These are phyloP conservation scores for Carex arenaria DNA, from an alignment of 202 grass and related monocot genomes.

Conservation along the genomic window DNA sequence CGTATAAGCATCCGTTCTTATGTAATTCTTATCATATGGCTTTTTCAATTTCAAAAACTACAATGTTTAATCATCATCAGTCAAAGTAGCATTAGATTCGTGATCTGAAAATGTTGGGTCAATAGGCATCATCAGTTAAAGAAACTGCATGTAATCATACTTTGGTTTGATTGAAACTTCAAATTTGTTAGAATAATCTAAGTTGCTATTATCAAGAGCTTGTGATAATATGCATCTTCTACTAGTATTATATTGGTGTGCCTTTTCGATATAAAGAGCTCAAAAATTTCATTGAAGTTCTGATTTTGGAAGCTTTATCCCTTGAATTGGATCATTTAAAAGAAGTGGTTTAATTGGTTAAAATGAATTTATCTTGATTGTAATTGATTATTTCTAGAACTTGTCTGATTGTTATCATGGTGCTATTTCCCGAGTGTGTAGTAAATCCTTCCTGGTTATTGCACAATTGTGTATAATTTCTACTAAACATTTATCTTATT, in stretches of 20 bases:
- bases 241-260: not conserved
- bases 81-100: not conserved
- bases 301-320: not conserved
- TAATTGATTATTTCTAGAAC: not conserved
- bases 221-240: not conserved
- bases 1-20: not conserved
- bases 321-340: not conserved
- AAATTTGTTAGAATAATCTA: not conserved
- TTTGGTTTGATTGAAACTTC: not conserved
- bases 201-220: not conserved
- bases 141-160: not conserved
- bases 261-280: not conserved
- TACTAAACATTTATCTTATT: not conserved
- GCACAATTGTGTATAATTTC: not conserved
- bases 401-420: not conserved
- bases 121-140: not conserved
- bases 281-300: not conserved
- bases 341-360: not conserved
- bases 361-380: not conserved
- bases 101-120: constrained; percentile 14
- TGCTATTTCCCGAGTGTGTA: not conserved
- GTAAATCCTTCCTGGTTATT: not conserved
- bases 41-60: not conserved
- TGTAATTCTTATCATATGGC: not conserved
- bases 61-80: not conserved